phyloP scores from a whole-genome alignment of 108 stramenopile species.

The Skeletonema grethae region DNA sequence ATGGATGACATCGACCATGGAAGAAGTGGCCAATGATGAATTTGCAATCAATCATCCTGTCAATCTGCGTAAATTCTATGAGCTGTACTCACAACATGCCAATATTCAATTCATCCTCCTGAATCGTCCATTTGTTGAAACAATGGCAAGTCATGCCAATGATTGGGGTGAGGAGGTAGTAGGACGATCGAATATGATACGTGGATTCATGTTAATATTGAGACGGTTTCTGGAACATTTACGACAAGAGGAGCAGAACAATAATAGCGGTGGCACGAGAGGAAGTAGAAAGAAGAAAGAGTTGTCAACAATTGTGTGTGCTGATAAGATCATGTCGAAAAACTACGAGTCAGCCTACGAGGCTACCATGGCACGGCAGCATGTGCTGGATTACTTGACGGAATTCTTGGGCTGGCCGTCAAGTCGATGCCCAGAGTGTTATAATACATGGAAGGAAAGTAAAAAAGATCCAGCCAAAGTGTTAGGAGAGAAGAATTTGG shows the following conservation, averaged over 20 bases:
- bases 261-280: not conserved
- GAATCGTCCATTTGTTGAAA: slow-evolving; percentile 22
- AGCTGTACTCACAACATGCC: slow-evolving; percentile 13
- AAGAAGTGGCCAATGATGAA: slow-evolving; percentile 21
- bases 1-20: slow-evolving; percentile 24
- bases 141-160: slow-evolving; percentile 13
- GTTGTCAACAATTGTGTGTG: slow-evolving; percentile 19
- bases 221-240: slow-evolving; percentile 7
- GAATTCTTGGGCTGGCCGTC: slow-evolving; percentile 20
- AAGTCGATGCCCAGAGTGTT: slow-evolving; percentile 19
- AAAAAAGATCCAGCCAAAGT: slow-evolving; percentile 1
- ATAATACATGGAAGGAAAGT: slow-evolving; percentile 26
- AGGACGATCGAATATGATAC: slow-evolving; percentile 22
- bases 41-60: slow-evolving; percentile 29
- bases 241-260: not conserved
- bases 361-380: not conserved
- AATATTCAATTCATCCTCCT: slow-evolving; percentile 16
- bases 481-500: slow-evolving; percentile 11
- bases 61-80: slow-evolving; percentile 18
- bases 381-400: not conserved
- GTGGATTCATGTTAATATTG: slow-evolving; percentile 25
- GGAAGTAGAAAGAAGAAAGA: not conserved
- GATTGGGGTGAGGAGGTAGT: slow-evolving; percentile 20
- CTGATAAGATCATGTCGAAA: slow-evolving; percentile 15
- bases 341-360: slow-evolving; percentile 10